A percentile compares a stretch with the other conserved stretches of the same genome.
Conservation (phyloP, 441 rosid genomes). For the Capsella rubella region DNA sequence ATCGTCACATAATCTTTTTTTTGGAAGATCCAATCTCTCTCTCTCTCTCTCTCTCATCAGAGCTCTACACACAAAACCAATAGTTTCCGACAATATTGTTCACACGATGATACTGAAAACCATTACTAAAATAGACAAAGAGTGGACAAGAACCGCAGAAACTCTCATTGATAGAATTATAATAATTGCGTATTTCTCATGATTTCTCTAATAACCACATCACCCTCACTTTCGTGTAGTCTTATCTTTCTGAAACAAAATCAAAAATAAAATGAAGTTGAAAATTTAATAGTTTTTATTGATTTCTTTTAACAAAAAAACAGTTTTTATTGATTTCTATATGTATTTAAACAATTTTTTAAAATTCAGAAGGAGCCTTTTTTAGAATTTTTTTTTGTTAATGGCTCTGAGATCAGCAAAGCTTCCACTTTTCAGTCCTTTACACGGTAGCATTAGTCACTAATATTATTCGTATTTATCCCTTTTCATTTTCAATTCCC, state of each 20-base stretch:
- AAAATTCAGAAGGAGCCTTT: conserved; percentile 12
- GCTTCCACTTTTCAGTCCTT: conserved; percentile 38
- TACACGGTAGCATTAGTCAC: conserved; percentile 43
- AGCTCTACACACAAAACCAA: too few species aligned
- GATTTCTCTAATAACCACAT: background rate
- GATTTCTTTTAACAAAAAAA: background rate
- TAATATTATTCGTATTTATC: conserved; percentile 31
- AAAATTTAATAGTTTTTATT: background rate
- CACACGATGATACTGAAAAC: conserved; percentile 37
- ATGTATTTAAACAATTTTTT: background rate
- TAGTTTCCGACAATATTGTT: conserved; percentile 35
- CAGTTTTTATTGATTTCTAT: background rate
- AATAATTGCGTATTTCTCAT: conserved; percentile 37
- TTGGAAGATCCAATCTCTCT: conserved; percentile 1
- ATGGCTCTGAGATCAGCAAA: conserved; percentile 45
- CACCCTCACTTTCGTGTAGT: conserved; percentile 30
- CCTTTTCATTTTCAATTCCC: background rate
- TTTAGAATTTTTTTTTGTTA: background rate
- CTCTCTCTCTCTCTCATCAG: too few species aligned
- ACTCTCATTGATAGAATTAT: conserved; percentile 36
- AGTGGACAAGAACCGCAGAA: conserved; percentile 37
- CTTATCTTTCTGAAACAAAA: conserved; percentile 13
- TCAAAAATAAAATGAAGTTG: background rate
- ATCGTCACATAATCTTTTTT: conserved; percentile 24
- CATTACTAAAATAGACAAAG: conserved; percentile 31